Evolutionary conservation across 805 yeast species (phyloP).

Genomic region (Candida krabiensis): DNA sequence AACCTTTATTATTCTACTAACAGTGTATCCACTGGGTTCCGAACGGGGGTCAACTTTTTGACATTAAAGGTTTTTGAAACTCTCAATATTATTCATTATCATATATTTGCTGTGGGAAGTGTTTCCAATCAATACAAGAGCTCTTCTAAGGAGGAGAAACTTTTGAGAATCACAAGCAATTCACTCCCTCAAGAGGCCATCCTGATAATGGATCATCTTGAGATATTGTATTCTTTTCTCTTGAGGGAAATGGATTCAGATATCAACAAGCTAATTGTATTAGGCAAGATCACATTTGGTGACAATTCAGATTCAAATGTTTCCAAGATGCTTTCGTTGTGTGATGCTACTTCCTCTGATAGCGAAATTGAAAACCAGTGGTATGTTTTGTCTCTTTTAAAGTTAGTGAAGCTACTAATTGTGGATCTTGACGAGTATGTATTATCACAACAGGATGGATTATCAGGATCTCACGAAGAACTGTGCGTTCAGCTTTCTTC

Average conservation of each 20-base stretch:
- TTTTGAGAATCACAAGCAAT: conserved; percentile 6
- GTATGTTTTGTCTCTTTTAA: conserved; percentile 28
- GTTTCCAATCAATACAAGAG: conserved; percentile 12
- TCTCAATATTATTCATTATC: conserved; percentile 22
- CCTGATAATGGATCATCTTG: conserved; percentile 27
- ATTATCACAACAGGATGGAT: conserved; percentile 29
- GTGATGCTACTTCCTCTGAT: conserved; percentile 14
- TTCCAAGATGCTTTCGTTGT: conserved; percentile 22
- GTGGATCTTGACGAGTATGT: conserved; percentile 33
- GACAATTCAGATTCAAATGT: conserved; percentile 12
- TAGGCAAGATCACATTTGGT: conserved; percentile 27
- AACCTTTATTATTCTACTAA: conserved; percentile 33
- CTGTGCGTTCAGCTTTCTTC: conserved; percentile 33
- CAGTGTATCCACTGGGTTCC: conserved; percentile 23
- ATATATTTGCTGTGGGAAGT: conserved; percentile 23
- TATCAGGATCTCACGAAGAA: conserved; percentile 25
- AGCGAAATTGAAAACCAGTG: conserved; percentile 21
- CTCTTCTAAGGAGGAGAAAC: conserved; percentile 20
- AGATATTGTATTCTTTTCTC: conserved; percentile 28
- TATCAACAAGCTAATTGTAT: conserved; percentile 32
- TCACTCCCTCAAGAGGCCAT: conserved; percentile 21
- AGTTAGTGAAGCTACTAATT: conserved; percentile 29
- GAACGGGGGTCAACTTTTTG: conserved; percentile 30
- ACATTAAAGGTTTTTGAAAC: conserved; percentile 29
- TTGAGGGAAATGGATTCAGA: conserved; percentile 34